phyloP scores from a whole-genome alignment of 2,329 filamentous ascomycete species.

The Claviceps sorghi region DNA sequence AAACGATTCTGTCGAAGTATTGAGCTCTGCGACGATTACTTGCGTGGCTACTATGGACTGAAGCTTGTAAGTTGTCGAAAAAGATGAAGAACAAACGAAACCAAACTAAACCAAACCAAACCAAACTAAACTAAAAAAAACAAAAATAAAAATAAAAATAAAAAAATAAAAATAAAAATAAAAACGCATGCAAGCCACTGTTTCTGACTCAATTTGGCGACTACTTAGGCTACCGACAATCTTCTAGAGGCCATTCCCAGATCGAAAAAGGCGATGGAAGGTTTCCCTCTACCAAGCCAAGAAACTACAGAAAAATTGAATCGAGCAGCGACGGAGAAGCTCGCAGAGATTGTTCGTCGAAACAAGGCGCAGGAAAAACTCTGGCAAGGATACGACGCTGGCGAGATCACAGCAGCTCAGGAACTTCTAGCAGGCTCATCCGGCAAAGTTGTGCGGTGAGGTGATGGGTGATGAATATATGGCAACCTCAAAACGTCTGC shows the following conservation, averaged over 20 bases:
- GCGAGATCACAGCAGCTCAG: constrained; percentile 57
- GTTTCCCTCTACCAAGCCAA: constrained; percentile 38
- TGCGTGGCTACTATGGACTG: constrained; percentile 84
- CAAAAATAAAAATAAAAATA: background rate
- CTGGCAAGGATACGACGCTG: constrained; percentile 59
- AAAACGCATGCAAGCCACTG: background rate
- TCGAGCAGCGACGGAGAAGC: constrained; percentile 56
- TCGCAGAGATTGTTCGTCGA: constrained; percentile 61
- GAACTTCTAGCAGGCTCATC: constrained; percentile 47
- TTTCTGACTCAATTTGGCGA: constrained; percentile 4
- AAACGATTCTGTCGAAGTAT: constrained; percentile 81
- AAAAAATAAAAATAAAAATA: background rate
- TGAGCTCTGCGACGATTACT: constrained; percentile 84
- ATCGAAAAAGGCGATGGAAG: constrained; percentile 33
- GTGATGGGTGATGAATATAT: too few species aligned
- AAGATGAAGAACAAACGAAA: too few species aligned
- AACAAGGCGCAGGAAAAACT: constrained; percentile 44
- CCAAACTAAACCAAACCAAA: too few species aligned
- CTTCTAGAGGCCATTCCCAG: constrained; percentile 31
- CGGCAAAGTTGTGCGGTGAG: constrained; percentile 28
- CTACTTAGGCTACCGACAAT: constrained; percentile 35
- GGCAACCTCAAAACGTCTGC: background rate
- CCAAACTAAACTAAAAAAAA: too few species aligned
- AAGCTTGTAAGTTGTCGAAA: constrained; percentile 46
- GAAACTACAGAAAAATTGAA: constrained; percentile 53